Percentiles rank a stretch among this genome's conserved stretches.
Evolutionary conservation across 192 early-diverging fungal genomes (phyloP).

Genomic region (Coemansia sp.): DNA sequence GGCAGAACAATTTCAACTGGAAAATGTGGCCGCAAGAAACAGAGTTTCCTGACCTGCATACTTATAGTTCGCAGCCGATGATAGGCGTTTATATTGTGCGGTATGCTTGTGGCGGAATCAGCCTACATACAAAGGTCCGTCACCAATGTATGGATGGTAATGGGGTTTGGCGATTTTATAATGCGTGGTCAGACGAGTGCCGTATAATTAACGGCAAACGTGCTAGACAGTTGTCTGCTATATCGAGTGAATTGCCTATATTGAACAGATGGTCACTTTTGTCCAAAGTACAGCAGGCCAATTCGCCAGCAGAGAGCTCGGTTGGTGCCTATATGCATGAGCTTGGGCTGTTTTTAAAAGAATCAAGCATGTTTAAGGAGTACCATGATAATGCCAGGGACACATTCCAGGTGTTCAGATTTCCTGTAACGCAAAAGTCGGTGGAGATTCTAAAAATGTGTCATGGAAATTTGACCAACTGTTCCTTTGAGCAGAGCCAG

Average conservation of each 20-base stretch:
- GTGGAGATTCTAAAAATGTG: slow-evolving; percentile 14
- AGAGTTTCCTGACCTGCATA: slow-evolving; percentile 6
- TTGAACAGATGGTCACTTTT: too few relatives aligned
- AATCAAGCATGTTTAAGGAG: too few relatives aligned
- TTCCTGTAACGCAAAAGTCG: slow-evolving; percentile 8
- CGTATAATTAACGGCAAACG: background rate
- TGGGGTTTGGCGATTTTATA: slow-evolving; percentile 29
- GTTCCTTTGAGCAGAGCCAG: slow-evolving; percentile 2
- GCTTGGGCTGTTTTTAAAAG: too few relatives aligned
- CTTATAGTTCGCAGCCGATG: slow-evolving; percentile 11
- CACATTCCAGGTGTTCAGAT: slow-evolving; percentile 3
- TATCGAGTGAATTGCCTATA: too few relatives aligned
- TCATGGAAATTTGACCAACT: slow-evolving; percentile 8
- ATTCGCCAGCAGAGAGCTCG: too few relatives aligned
- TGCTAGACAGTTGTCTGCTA: too few relatives aligned
- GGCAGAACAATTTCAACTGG: slow-evolving; percentile 14
- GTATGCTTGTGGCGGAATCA: slow-evolving; percentile 33
- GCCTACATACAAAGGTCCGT: slow-evolving; percentile 36
- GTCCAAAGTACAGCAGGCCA: too few relatives aligned
- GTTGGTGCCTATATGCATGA: too few relatives aligned
- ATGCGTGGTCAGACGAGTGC: slow-evolving; percentile 21
- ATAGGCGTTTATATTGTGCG: slow-evolving; percentile 28
- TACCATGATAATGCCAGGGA: background rate
- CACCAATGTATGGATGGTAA: slow-evolving; percentile 35
- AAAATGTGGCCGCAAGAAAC: slow-evolving; percentile 19